A percentile compares a stretch with the other conserved stretches of the same genome.
Evolutionary conservation across 257 asterid genomes (phyloP).

Genomic region (Verbascum thapsus): DNA sequence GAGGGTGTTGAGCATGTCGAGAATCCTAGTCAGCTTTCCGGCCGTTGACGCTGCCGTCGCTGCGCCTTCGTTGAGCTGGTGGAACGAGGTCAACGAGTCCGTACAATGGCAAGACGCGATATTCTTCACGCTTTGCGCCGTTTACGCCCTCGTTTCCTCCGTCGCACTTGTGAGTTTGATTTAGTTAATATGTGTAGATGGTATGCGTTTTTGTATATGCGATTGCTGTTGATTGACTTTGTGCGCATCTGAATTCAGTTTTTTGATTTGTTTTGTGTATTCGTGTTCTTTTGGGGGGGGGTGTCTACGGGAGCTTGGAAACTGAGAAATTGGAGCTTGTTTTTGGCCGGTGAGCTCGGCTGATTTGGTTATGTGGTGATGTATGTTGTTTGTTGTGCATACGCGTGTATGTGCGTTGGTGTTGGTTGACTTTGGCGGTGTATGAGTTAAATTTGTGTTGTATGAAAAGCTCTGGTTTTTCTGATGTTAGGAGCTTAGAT

Average conservation of each 20-base stretch:
- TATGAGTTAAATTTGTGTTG: conserved; percentile 9
- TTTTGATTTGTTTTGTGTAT: conserved; percentile 19
- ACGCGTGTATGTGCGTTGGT: too few relatives aligned
- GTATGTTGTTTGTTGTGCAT: neutral
- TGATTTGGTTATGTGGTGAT: conserved; percentile 12
- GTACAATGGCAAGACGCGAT: conserved; percentile 88
- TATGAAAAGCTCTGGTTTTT: conserved; percentile 8
- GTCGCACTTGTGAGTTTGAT: conserved; percentile 71
- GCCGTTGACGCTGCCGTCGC: conserved; percentile 41
- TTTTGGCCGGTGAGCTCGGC: conserved; percentile 7
- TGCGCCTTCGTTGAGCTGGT: conserved; percentile 53
- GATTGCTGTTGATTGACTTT: conserved; percentile 2
- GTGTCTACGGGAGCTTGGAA: neutral
- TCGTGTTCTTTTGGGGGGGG: neutral
- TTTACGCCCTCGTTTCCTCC: conserved; percentile 72
- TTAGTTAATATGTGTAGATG: neutral
- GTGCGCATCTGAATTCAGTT: conserved; percentile 9
- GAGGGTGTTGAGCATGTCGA: conserved; percentile 46
- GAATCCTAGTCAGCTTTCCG: conserved; percentile 50
- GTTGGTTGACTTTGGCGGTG: neutral
- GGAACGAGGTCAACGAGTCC: conserved; percentile 88
- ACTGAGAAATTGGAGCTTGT: conserved; percentile 11
- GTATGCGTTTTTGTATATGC: neutral
- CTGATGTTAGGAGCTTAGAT: neutral
- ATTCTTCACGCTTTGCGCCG: conserved; percentile 77